Base-by-base conservation (phyloP, 2,329 filamentous ascomycete genomes). In the Aaosphaeria pasadenensis region DNA sequence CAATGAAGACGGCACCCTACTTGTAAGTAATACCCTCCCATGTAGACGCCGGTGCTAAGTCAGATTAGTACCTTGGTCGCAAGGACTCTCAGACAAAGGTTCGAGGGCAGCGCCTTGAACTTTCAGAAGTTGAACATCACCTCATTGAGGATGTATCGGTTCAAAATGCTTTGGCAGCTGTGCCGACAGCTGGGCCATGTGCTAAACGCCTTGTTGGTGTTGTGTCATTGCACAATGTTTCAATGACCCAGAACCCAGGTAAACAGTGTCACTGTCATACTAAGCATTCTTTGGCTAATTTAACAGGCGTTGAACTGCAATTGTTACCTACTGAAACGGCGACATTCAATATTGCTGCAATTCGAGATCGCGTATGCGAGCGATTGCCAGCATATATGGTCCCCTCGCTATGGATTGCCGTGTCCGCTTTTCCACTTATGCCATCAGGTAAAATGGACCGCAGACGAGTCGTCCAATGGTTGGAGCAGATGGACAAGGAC, bases 91-190 rank as follows among this genome's bases (percentile, higher is more conserved):
- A 69, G 42, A 63, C 64, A 7, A 69, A 69, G 44, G 65, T 77
- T 30, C 71, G 72, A 9, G 74, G 74, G 3, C 70, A 74, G 45
- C 66, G 74, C 1, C 64, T 76, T 30, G 74, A 77, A 47, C 54
- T 77, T 3, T 71, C 68, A 11, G 73, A 76, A 49, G 71, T 76
- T 29, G 74, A 76, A 55, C 68, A 74, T 49, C 71, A 75, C 45
- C 70, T 74, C 39, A 58, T 63, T 38, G 53, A 59, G 13, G 63
- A 67, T 31, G 28, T 51, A 2, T 46, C 54, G 6, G 54, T 66
- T 17, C 63, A 66, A 30, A 64, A 59, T 43, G 63, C 58, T 3
- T 46, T 67, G 24, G 63, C 63, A 5, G 51, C 58, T 11, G 63
- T 68, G 5, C 63, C 64, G 6, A 54, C 46, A 5, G 39, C 50